These are phyloP conservation scores for Isoetes engelmannii DNA, from an alignment of 83 land plant species.

Conservation along the genomic window DNA sequence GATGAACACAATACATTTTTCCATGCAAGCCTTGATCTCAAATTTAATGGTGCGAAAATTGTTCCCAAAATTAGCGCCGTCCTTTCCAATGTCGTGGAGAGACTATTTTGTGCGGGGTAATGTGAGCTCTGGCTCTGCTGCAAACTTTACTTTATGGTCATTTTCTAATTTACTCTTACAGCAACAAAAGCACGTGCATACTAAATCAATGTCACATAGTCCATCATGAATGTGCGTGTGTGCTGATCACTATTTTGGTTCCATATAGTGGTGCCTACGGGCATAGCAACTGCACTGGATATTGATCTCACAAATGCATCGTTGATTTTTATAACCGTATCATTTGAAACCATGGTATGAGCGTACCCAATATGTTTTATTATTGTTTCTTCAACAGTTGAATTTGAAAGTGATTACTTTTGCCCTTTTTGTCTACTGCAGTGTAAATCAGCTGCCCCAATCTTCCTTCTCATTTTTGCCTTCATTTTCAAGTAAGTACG, in stretches of 20 bases:
- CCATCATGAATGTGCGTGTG: no score
- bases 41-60: conserved; percentile 38
- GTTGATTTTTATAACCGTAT: conserved; percentile 85
- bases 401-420: background rate
- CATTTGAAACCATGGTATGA: conserved; percentile 96
- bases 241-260: conserved; percentile 3
- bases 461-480: conserved; percentile 23
- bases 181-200: background rate
- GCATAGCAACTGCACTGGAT: conserved; percentile 90
- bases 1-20: conserved; percentile 61
- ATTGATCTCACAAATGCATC: conserved; percentile 93
- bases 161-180: background rate
- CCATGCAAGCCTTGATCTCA: conserved; percentile 64
- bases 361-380: conserved; percentile 1
- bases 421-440: conserved; percentile 1
- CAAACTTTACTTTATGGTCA: background rate
- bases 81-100: conserved; percentile 52
- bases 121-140: background rate
- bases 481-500: conserved; percentile 19
- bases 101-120: conserved; percentile 52
- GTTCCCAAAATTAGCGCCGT: conserved; percentile 34
- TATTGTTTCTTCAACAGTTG: background rate
- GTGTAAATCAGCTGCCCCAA: conserved; percentile 26
- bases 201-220: no score
- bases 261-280: conserved; percentile 82